Conservation (phyloP, 495 filamentous ascomycete species). For the Penicillium daleae region DNA sequence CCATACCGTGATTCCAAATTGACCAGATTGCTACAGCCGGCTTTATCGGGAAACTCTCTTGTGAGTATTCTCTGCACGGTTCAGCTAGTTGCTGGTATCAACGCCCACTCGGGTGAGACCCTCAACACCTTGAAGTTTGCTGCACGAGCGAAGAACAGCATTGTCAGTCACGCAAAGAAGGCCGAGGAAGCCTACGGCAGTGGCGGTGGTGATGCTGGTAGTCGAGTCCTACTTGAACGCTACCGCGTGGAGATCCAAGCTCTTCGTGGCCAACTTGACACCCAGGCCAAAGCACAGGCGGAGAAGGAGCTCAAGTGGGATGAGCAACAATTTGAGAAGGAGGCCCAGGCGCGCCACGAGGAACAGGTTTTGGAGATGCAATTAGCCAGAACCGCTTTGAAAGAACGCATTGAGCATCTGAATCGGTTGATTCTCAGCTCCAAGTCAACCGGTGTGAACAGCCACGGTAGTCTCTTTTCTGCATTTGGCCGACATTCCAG, state of each 20-base stretch:
- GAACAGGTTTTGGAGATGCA: constrained; percentile 99
- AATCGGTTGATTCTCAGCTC: constrained; percentile 95
- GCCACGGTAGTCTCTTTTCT: constrained; percentile 69
- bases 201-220: constrained; percentile 74
- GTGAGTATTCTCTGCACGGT: constrained; percentile 98
- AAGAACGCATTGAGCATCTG: constrained; percentile 96
- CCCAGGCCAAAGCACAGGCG: constrained; percentile 69
- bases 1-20: constrained; percentile 98
- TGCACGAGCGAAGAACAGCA: constrained; percentile 94
- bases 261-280: constrained; percentile 78
- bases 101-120: constrained; percentile 80
- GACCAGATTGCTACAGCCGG: constrained; percentile 88
- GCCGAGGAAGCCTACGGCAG: constrained; percentile 84
- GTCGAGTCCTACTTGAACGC: constrained; percentile 84
- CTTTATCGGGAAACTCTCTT: constrained; percentile 88
- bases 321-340: constrained; percentile 75
- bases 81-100: constrained; percentile 69
- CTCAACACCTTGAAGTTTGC: constrained; percentile 97
- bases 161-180: constrained; percentile 94
- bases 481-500: constrained; percentile 71
- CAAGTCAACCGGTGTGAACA: constrained; percentile 92
- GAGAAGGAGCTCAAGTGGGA: constrained; percentile 69
- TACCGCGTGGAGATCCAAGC: constrained; percentile 94
- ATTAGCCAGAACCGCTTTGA: constrained; percentile 89
- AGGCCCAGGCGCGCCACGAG: constrained; percentile 83